phyloP scores from a whole-genome alignment of 2,329 filamentous ascomycete species.

The Raffaelea ambrosiae region DNA sequence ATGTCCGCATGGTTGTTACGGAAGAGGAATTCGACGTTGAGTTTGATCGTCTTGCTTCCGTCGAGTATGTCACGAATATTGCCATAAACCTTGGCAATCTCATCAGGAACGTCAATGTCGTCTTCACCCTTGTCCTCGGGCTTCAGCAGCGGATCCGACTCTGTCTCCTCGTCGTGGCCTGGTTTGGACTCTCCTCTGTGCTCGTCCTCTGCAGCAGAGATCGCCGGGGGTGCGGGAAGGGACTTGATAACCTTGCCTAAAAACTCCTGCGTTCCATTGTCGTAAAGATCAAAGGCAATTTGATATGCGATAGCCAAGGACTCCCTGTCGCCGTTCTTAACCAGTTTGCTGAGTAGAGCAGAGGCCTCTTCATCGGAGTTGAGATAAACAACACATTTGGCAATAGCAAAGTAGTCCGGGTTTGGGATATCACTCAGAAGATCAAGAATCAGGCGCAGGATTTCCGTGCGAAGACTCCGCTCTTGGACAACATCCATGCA shows the following conservation, averaged over 20 bases:
- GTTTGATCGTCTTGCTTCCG: constrained; percentile 85
- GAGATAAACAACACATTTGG: constrained; percentile 93
- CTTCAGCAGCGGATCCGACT: constrained; percentile 40
- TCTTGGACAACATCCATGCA: constrained; percentile 98
- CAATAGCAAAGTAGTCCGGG: constrained; percentile 96
- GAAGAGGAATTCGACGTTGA: constrained; percentile 86
- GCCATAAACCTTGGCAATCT: constrained; percentile 47
- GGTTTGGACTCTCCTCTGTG: constrained; percentile 20
- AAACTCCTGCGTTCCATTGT: constrained; percentile 98
- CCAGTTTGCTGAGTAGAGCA: constrained; percentile 71
- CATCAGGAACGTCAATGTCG: constrained; percentile 28
- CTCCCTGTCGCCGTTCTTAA: constrained; percentile 68
- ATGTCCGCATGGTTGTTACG: constrained; percentile 90
- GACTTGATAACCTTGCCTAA: constrained; percentile 79
- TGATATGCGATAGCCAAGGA: constrained; percentile 88
- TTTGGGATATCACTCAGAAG: constrained; percentile 87
- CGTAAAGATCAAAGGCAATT: constrained; percentile 95
- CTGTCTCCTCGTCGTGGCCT: constrained; percentile 28
- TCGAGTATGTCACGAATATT: constrained; percentile 65
- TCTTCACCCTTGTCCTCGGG: constrained; percentile 35
- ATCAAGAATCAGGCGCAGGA: constrained; percentile 84
- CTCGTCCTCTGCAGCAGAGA: constrained; percentile 27
- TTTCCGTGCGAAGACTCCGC: constrained; percentile 72
- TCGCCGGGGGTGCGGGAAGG: constrained; percentile 51
- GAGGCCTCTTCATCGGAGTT: constrained; percentile 88